phyloP scores from a whole-genome alignment of 768 basidiomycete genomes.

The Boletus rufocinnamomeus region DNA sequence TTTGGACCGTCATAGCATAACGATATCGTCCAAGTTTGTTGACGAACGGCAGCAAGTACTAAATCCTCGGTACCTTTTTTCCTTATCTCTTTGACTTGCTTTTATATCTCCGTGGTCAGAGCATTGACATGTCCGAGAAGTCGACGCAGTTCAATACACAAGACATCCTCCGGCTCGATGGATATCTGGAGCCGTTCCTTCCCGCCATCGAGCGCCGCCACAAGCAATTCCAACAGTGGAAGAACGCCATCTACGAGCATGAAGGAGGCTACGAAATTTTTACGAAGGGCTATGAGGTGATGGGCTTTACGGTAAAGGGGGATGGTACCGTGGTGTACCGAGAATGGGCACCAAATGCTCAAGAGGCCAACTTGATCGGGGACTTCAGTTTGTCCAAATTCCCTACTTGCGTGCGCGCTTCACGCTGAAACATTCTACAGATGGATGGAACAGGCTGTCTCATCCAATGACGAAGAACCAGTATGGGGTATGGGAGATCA shows the following conservation, averaged over 20 bases:
- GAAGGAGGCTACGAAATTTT: constrained; percentile 87
- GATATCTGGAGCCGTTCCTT: constrained; percentile 73
- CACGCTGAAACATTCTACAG: constrained; percentile 42
- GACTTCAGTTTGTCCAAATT: constrained; percentile 83
- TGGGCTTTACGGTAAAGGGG: constrained; percentile 72
- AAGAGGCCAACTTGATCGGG: constrained; percentile 81
- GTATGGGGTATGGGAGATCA: constrained; percentile 91
- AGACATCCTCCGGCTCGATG: constrained; percentile 62
- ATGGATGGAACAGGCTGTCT: constrained; percentile 82
- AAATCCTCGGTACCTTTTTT: constrained; percentile 8
- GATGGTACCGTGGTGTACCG: constrained; percentile 78
- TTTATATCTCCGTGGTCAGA: not conserved
- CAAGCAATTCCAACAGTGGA: constrained; percentile 72
- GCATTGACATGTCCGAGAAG: constrained; percentile 42
- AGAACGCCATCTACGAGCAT: constrained; percentile 65
- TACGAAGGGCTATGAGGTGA: constrained; percentile 52
- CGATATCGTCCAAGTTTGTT: not conserved
- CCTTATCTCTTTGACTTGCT: constrained; percentile 7
- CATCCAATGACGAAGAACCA: constrained; percentile 84
- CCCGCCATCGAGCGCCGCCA: constrained; percentile 70
- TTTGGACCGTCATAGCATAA: constrained; percentile 4
- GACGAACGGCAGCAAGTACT: constrained; percentile 5
- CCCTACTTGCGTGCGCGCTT: constrained; percentile 1
- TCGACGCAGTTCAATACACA: constrained; percentile 51
- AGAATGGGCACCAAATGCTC: constrained; percentile 96